Percentiles rank a stretch among this genome's conserved stretches.
Conservation (phyloP, 805 yeast genomes). For the Candida saitoana region DNA sequence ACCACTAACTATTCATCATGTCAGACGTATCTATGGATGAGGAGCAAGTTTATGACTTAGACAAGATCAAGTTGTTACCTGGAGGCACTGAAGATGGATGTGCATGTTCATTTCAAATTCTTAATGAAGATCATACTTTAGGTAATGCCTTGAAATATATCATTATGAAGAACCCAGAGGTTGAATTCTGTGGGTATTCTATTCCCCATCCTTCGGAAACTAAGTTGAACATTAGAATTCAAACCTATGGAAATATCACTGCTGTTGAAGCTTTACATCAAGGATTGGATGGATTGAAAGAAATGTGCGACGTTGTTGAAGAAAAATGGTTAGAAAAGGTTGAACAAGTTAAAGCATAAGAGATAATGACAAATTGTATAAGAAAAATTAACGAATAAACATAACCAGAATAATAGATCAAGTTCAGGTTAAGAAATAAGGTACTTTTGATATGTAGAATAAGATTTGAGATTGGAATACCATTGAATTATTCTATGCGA, state of each 20-base stretch:
- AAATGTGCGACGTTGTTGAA: slow-evolving; percentile 80
- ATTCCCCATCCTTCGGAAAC: slow-evolving; percentile 97
- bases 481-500: too few species aligned
- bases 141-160: slow-evolving; percentile 92
- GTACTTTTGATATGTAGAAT: too few species aligned
- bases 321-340: slow-evolving; percentile 68
- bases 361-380: too few species aligned
- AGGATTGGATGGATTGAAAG: slow-evolving; percentile 81
- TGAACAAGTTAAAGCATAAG: slow-evolving; percentile 3
- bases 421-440: too few species aligned
- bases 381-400: not conserved
- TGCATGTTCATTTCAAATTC: slow-evolving; percentile 89
- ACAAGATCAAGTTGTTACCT: slow-evolving; percentile 65
- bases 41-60: slow-evolving; percentile 48
- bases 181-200: slow-evolving; percentile 96
- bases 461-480: too few species aligned
- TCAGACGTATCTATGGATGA: slow-evolving; percentile 23
- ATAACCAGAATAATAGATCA: not conserved
- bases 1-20: slow-evolving; percentile 9
- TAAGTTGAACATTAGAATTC: slow-evolving; percentile 84
- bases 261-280: slow-evolving; percentile 92
- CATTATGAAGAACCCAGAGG: slow-evolving; percentile 96
- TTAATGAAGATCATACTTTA: slow-evolving; percentile 92
- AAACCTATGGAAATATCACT: slow-evolving; percentile 80
- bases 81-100: slow-evolving; percentile 92